Percentiles rank a stretch among this genome's conserved stretches.
These are phyloP conservation scores for Cystofilobasidium bisporidii DNA, from an alignment of 768 basidiomycete genomes.

Conservation along the genomic window DNA sequence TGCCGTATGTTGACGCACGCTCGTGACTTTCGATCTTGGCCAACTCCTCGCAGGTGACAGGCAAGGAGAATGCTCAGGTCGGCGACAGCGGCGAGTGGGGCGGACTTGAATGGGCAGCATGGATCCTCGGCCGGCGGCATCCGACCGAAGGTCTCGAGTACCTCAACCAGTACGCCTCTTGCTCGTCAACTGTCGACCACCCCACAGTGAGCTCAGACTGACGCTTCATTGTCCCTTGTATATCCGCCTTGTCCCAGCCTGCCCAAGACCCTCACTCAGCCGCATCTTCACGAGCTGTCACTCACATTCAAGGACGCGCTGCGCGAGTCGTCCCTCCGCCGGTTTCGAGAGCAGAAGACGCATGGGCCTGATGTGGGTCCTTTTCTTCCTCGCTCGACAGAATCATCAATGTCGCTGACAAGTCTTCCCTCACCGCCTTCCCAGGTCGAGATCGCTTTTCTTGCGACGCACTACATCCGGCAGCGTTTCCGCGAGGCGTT, in stretches of 20 bases:
- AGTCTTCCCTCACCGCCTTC: too few species aligned
- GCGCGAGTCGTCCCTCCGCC: background rate
- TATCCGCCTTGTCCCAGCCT: background rate
- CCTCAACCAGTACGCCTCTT: conserved; percentile 1
- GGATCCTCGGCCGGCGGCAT: conserved; percentile 4
- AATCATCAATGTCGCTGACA: too few species aligned
- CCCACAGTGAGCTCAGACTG: too few species aligned
- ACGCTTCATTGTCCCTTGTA: background rate
- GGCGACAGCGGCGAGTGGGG: conserved; percentile 27
- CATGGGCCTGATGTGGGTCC: conserved; percentile 20
- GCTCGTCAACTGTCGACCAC: too few species aligned
- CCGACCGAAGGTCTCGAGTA: conserved; percentile 1
- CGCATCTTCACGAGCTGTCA: conserved; percentile 23
- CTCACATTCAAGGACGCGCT: conserved; percentile 21
- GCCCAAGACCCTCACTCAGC: conserved; percentile 17
- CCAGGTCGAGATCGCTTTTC: conserved; percentile 32
- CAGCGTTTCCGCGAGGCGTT: conserved; percentile 43
- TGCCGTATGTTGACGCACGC: background rate
- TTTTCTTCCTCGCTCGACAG: background rate
- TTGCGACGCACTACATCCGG: conserved; percentile 39
- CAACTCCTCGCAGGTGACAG: background rate
- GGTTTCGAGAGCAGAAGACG: conserved; percentile 23
- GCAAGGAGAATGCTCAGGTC: conserved; percentile 8
- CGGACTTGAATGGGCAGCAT: conserved; percentile 25
- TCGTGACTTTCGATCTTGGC: too few species aligned